phyloP scores from a whole-genome alignment of 768 basidiomycete species.

The Ephemerocybe angulata region DNA sequence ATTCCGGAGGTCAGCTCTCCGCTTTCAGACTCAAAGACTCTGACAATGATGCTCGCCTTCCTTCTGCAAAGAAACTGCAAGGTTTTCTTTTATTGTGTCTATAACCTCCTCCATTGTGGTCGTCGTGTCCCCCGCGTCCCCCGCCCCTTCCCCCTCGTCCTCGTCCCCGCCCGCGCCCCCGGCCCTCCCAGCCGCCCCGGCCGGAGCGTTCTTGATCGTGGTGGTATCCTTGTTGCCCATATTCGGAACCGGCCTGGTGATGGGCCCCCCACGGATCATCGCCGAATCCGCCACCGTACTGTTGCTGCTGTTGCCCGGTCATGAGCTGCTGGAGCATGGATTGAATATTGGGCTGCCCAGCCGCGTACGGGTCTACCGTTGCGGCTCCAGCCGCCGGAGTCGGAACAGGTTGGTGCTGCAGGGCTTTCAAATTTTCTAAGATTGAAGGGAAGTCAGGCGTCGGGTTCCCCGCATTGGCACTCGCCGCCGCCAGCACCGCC shows the following conservation, averaged over 20 bases:
- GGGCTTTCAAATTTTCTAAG: too few relatives aligned
- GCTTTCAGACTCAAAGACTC: conserved; percentile 33
- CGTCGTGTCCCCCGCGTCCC: conserved; percentile 46
- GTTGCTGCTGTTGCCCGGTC: too few relatives aligned
- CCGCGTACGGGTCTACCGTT: too few relatives aligned
- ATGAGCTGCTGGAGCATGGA: too few relatives aligned
- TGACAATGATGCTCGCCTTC: conserved; percentile 76
- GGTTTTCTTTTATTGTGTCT: conserved; percentile 83
- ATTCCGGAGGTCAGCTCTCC: conserved; percentile 31
- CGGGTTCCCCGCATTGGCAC: too few relatives aligned
- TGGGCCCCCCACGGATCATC: conserved; percentile 37
- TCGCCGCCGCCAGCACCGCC: too few relatives aligned
- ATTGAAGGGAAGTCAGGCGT: too few relatives aligned
- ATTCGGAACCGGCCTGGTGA: conserved; percentile 44
- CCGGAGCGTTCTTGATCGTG: conserved; percentile 44
- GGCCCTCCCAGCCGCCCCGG: conserved; percentile 44
- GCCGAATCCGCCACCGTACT: conserved; percentile 22
- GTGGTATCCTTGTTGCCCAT: conserved; percentile 47
- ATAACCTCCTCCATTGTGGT: conserved; percentile 56
- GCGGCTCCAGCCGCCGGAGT: too few relatives aligned
- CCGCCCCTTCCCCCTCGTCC: conserved; percentile 39
- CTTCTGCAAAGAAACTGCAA: conserved; percentile 87
- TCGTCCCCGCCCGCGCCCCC: conserved; percentile 44
- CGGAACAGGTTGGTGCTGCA: too few relatives aligned
- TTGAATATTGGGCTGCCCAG: too few relatives aligned